These are phyloP conservation scores for Naganishia vaughanmartiniae DNA, from an alignment of 768 basidiomycete genomes.

Conservation along the genomic window DNA sequence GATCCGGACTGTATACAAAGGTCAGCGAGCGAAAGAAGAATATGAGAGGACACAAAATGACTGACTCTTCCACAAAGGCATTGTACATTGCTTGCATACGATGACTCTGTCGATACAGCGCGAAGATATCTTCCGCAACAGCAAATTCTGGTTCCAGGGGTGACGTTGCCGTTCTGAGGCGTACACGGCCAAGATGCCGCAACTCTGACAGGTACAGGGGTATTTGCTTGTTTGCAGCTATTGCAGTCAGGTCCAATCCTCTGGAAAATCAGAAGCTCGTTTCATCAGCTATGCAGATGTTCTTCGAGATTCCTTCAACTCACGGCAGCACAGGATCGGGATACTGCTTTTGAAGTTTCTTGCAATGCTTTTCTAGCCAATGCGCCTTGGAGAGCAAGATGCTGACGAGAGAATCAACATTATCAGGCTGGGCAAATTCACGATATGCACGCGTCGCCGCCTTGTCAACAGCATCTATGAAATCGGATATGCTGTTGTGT, in stretches of 20 bases:
- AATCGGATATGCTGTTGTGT: constrained; percentile 4
- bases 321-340: constrained; percentile 77
- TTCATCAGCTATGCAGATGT: constrained; percentile 26
- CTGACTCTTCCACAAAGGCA: constrained; percentile 22
- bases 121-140: constrained; percentile 24
- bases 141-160: constrained; percentile 14
- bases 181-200: constrained; percentile 14
- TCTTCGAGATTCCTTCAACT: constrained; percentile 46
- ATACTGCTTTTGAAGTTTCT: constrained; percentile 81
- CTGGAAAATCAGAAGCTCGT: not conserved
- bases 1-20: not conserved
- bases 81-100: constrained; percentile 57
- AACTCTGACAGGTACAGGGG: constrained; percentile 18
- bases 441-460: constrained; percentile 42
- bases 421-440: constrained; percentile 39
- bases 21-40: constrained; percentile 9
- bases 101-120: constrained; percentile 16
- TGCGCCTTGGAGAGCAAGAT: constrained; percentile 64
- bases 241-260: constrained; percentile 14
- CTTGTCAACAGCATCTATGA: constrained; percentile 33
- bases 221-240: constrained; percentile 18
- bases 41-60: constrained; percentile 25
- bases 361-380: constrained; percentile 82
- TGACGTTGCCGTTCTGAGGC: constrained; percentile 12
- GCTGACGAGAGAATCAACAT: constrained; percentile 43